Evolutionary conservation across 257 asterid genomes (phyloP), one percentile per base, ranked within the genome.

Genomic region (Salvia miltiorrhiza): DNA sequence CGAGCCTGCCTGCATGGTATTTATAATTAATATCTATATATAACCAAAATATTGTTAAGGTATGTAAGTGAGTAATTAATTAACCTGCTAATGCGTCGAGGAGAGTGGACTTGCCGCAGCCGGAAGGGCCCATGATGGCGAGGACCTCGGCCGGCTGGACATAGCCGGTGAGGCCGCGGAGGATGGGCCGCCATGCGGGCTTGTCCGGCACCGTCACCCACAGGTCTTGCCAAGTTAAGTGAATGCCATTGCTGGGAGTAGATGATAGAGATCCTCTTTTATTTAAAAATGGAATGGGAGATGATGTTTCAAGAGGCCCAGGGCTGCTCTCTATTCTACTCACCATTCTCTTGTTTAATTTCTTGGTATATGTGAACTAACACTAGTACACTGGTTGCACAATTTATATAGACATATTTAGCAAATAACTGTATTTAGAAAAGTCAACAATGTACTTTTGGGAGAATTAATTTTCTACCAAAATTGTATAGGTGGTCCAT

Each of bases 141-240:
- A 79, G 54, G n/a, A 68, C 75, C 75, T 79, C 72, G 19, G 72
- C 58, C 3, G 83, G 80, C 26, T 45, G 72, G 55, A 62, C 83
- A 14, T 66, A 79, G 50, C 80, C 83, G 19, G 83, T 79, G 74
- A 79, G 75, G 48, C 78, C 75, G 47, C 56, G 75, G 45, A 79
- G 80, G 40, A 79, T 79, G 39, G 69, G 62, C 23, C 49, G 69
- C 2, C 72, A 69, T 0, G 3, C 66, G 37, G 9, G 63, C 79
- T 73, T 70, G 30, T 80, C 84, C 8, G 72, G 71, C 70, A 81
- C 89, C 14, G 82, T 79, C 69, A 84, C 89, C 77, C 78, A 66
- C 21, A 84, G 73, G 16, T 79, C 83, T n/a, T 84, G 76, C 89
- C 89, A 84, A 7, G 82, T 79, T 73, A 84, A 63, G 74, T 35